Base-by-base conservation (phyloP, 441 rosid genomes). In the Mallotus repandus region DNA sequence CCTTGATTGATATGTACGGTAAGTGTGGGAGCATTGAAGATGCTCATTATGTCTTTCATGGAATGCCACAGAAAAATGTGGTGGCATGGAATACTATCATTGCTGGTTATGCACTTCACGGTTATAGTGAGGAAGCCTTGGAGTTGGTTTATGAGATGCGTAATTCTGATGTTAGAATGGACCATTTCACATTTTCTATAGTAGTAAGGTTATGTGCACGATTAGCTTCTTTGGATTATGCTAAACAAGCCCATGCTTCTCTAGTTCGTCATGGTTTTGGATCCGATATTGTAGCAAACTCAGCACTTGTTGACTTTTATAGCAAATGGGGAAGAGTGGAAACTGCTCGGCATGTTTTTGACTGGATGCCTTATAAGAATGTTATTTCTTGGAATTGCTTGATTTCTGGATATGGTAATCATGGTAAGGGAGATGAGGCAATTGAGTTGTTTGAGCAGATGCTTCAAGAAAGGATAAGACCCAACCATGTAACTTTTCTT, bases 271-370 rank as follows among this genome's bases (percentile, higher is more conserved):
- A 76, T 46, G 93, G 92, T 50, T 95, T 88, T 80, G 91, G 93
- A 69, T 82, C 84, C 4, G 96, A 93, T 77, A 79, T 85, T 10
- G 92, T 95, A 0, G 93, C 92, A 15, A 91, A 83, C 75, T 88
- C 96, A 0, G 88, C 95, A 25, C 96, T 95, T 13, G 91, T 93
- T 41, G 99, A 95, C 79, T 91, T 91, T 60, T 95, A 95, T 72
- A 84, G 99, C 89, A 95, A 95, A 87, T 93, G 99, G 97, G 98
- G 98, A 72, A 88, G 85, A 76, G 70, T 95, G 76, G 91, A 91
- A 81, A 81, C 90, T 77, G 98, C 99, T 58, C 88, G 79, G 50
- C 77, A 75, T 71, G 85, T 91, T 49, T 93, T 95, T 80, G 87
- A 95, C 81, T 75, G 69, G 76, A 87, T 93, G 89, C 91, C 96